phyloP scores from a whole-genome alignment of 148 eudicot species.

The Simmondsia chinensis region DNA sequence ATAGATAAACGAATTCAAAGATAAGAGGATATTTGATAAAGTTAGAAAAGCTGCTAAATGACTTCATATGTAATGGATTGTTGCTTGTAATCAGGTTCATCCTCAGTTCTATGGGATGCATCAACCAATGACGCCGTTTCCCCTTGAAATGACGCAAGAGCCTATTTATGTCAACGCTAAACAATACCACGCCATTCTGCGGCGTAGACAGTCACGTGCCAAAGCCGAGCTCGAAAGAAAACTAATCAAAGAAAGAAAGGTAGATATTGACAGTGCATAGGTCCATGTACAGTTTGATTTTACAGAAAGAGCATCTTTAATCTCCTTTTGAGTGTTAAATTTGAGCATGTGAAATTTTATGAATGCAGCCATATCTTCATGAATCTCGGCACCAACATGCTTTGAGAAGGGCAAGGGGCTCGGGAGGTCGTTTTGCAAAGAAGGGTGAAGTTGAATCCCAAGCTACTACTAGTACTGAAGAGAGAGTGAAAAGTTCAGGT shows the following conservation, averaged over 20 bases:
- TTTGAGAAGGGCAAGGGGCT: conserved; percentile 70
- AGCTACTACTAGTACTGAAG: conserved; percentile 22
- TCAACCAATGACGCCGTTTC: conserved; percentile 77
- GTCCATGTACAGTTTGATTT: too few relatives aligned
- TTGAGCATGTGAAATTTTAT: neutral
- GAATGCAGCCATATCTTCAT: conserved; percentile 79
- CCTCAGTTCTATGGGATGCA: conserved; percentile 63
- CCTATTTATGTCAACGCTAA: conserved; percentile 97
- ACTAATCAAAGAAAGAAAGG: conserved; percentile 81
- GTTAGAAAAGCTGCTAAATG: neutral
- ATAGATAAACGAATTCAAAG: too few relatives aligned
- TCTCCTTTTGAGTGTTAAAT: too few relatives aligned
- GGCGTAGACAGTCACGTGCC: conserved; percentile 93
- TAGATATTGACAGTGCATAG: conserved; percentile 4
- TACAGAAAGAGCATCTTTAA: too few relatives aligned
- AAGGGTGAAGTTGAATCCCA: conserved; percentile 44
- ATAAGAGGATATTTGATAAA: too few relatives aligned
- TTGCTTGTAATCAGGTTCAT: conserved; percentile 48
- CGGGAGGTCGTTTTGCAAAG: conserved; percentile 93
- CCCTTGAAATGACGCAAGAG: conserved; percentile 78
- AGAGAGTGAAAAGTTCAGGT: conserved; percentile 22
- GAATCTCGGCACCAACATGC: conserved; percentile 99
- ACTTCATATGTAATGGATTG: neutral
- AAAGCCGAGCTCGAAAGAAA: conserved; percentile 94
- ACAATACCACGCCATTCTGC: conserved; percentile 78